Evolutionary conservation across 2,329 filamentous ascomycete genomes (phyloP).

Genomic region (Colletotrichum australisinense): DNA sequence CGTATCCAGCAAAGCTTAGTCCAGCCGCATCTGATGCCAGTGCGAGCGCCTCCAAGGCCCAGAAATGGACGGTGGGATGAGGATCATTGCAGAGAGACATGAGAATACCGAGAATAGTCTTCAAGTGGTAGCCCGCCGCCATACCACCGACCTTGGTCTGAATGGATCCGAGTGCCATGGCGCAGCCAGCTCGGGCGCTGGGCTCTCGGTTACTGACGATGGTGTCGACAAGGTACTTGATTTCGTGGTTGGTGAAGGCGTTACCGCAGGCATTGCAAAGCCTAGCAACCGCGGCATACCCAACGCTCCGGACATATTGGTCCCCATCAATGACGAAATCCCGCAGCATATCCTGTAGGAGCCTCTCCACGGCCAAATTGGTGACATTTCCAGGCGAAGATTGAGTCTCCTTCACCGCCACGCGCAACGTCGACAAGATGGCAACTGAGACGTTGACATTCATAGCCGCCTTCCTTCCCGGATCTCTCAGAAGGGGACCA

Average conservation of each 20-base stretch:
- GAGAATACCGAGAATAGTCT: conserved; percentile 97
- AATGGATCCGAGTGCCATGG: conserved; percentile 91
- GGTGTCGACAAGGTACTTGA: conserved; percentile 92
- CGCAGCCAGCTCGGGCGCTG: conserved; percentile 91
- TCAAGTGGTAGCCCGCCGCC: conserved; percentile 95
- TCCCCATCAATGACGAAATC: conserved; percentile 86
- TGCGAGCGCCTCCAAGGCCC: conserved; percentile 90
- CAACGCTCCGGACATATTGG: conserved; percentile 85
- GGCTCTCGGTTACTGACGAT: conserved; percentile 96
- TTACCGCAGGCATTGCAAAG: conserved; percentile 89
- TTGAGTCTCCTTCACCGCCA: conserved; percentile 83
- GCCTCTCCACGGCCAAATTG: conserved; percentile 80
- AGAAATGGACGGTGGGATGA: conserved; percentile 95
- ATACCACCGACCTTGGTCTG: conserved; percentile 97
- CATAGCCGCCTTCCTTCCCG: conserved; percentile 89
- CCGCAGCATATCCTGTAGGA: conserved; percentile 80
- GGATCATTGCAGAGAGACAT: conserved; percentile 97
- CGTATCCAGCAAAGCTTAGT: conserved; percentile 89
- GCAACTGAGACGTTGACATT: conserved; percentile 90
- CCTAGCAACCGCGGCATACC: conserved; percentile 85
- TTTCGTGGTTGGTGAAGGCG: conserved; percentile 86
- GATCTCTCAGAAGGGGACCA: conserved; percentile 82
- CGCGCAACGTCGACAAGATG: conserved; percentile 82
- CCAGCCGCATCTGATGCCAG: conserved; percentile 92
- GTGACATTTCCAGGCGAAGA: conserved; percentile 80